phyloP scores from a whole-genome alignment of 106 monocot species.

The Hemerocallis citrina region DNA sequence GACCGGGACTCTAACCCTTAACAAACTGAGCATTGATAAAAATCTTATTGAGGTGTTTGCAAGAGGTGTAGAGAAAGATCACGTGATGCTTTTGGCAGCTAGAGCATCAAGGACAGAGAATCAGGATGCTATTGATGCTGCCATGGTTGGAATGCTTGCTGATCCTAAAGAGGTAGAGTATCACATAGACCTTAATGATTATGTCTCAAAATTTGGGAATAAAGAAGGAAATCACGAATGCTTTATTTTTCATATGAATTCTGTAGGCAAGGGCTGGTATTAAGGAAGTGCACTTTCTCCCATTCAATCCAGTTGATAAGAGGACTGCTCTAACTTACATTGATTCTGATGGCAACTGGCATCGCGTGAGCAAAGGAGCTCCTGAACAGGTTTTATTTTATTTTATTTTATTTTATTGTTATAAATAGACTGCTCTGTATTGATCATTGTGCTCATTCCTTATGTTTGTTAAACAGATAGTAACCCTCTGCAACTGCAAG shows the following conservation, averaged over 20 bases:
- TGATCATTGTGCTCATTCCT: background rate
- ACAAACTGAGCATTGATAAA: constrained; percentile 91
- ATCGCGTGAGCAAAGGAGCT: constrained; percentile 74
- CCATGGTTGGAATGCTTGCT: constrained; percentile 84
- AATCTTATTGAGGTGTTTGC: constrained; percentile 69
- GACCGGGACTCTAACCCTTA: constrained; percentile 85
- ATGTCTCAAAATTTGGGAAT: too few relatives aligned
- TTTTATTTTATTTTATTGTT: background rate
- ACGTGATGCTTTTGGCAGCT: constrained; percentile 60
- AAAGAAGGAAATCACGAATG: background rate
- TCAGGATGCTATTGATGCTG: constrained; percentile 82
- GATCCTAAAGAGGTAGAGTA: constrained; percentile 66
- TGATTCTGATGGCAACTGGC: constrained; percentile 51
- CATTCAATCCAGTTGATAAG: constrained; percentile 73
- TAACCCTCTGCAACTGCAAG: constrained; percentile 50
- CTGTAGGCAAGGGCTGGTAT: constrained; percentile 68
- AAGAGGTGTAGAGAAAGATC: constrained; percentile 56
- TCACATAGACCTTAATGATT: background rate
- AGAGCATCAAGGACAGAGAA: constrained; percentile 76
- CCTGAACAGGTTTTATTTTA: constrained; percentile 48
- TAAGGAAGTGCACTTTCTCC: constrained; percentile 65
- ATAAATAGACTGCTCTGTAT: background rate
- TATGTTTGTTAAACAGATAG: constrained; percentile 22
- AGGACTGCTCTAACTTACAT: constrained; percentile 71
- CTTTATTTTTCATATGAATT: background rate